Percentiles rank a stretch among this genome's conserved stretches.
Conservation (phyloP, 2,329 filamentous ascomycete genomes). For the Colletotrichum sp. region DNA sequence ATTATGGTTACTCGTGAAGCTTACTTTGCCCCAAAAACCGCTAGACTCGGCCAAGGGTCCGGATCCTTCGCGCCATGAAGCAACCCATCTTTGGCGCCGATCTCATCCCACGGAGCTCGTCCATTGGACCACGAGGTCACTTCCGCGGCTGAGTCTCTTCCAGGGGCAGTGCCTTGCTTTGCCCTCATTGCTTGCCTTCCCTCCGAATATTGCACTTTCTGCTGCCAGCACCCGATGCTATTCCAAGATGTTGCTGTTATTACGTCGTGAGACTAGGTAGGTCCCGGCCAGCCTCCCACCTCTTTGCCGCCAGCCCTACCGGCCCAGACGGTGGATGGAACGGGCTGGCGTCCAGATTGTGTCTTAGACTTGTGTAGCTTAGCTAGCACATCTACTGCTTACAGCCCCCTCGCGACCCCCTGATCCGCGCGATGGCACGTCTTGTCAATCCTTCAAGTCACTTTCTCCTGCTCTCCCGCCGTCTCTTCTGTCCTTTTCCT, state of each 20-base stretch:
- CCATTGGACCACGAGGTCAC: background rate
- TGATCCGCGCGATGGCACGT: background rate
- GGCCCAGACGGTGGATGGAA: background rate
- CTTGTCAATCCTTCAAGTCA: background rate
- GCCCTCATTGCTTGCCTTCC: background rate
- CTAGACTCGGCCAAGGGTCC: background rate
- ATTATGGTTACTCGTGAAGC: background rate
- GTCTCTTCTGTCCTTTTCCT: background rate
- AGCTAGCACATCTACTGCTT: background rate
- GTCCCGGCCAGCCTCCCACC: background rate
- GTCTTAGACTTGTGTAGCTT: background rate
- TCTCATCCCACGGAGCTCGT: background rate
- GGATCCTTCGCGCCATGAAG: constrained; percentile 3
- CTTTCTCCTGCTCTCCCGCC: background rate
- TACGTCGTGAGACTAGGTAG: background rate
- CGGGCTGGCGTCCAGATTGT: background rate
- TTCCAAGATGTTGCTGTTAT: background rate
- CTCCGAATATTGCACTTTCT: background rate
- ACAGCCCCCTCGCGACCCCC: background rate
- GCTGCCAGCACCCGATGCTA: background rate
- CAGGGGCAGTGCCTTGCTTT: background rate
- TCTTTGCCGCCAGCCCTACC: background rate
- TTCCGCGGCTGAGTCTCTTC: background rate
- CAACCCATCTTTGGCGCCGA: background rate
- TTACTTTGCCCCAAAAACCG: background rate